Percentiles rank a stretch among this genome's conserved stretches.
phyloP scores from a whole-genome alignment of 2,329 filamentous ascomycete species.

The Fusarium humuli region DNA sequence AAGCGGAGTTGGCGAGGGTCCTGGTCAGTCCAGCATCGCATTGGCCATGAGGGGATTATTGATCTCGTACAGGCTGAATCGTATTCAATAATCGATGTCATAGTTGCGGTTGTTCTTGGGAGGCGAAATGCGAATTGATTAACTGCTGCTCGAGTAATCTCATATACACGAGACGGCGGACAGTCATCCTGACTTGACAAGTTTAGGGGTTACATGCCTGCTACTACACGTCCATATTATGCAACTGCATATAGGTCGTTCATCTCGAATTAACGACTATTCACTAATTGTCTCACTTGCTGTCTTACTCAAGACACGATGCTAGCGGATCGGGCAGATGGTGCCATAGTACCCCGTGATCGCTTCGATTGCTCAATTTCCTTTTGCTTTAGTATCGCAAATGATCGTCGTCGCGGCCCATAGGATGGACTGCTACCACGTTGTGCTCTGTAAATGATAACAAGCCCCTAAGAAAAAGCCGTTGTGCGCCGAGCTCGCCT shows the following conservation, averaged over 20 bases:
- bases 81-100: neutral
- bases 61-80: slow-evolving; percentile 1
- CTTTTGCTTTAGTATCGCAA: slow-evolving; percentile 17
- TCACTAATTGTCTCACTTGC: neutral
- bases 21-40: slow-evolving; percentile 24
- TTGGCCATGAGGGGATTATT: slow-evolving; percentile 39
- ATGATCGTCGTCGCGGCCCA: slow-evolving; percentile 17
- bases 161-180: slow-evolving; percentile 3
- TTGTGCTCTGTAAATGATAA: slow-evolving; percentile 9
- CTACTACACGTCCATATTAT: neutral
- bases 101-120: neutral
- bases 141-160: slow-evolving; percentile 13
- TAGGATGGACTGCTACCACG: slow-evolving; percentile 7
- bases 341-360: slow-evolving; percentile 33
- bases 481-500: slow-evolving; percentile 34
- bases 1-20: slow-evolving; percentile 32
- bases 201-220: neutral
- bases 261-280: neutral
- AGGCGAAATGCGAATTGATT: neutral
- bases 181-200: neutral
- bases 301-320: neutral
- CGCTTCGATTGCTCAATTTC: slow-evolving; percentile 31
- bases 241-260: neutral
- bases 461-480: slow-evolving; percentile 13
- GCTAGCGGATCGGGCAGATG: slow-evolving; percentile 24